These are phyloP conservation scores for Trametes hirsuta DNA, from an alignment of 1,284 basidiomycete genomes.

Conservation along the genomic window DNA sequence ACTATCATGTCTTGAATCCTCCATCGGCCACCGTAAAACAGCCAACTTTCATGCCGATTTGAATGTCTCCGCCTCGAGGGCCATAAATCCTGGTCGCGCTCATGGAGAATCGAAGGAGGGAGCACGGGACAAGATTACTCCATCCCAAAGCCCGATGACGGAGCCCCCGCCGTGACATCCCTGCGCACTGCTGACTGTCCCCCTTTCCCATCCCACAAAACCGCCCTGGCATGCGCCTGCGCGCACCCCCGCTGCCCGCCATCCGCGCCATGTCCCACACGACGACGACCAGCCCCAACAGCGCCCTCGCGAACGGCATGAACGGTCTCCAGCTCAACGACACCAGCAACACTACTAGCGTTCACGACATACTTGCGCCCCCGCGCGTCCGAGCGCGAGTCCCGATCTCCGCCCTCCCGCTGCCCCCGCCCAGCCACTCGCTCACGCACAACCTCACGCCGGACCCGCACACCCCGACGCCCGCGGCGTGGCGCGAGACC, in stretches of 20 bases:
- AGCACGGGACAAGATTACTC: slow-evolving; percentile 11
- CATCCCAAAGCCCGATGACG: slow-evolving; percentile 6
- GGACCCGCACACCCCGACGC: slow-evolving; percentile 60
- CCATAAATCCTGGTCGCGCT: neutral
- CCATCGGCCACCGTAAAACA: too few relatives aligned
- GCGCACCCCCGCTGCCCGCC: neutral
- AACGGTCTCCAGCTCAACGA: neutral
- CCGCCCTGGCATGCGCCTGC: slow-evolving; percentile 9
- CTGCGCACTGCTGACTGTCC: slow-evolving; percentile 5
- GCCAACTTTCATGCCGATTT: too few relatives aligned
- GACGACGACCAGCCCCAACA: neutral
- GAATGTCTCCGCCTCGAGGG: too few relatives aligned
- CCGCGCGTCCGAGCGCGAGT: slow-evolving; percentile 10
- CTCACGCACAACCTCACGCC: slow-evolving; percentile 74
- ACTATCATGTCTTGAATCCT: too few relatives aligned
- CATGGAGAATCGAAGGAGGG: neutral
- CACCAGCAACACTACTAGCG: too few relatives aligned
- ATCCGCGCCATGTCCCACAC: slow-evolving; percentile 12
- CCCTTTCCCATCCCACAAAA: neutral
- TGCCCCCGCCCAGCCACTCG: slow-evolving; percentile 59
- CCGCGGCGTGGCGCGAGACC: slow-evolving; percentile 53
- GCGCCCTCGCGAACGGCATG: neutral
- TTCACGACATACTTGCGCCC: neutral
- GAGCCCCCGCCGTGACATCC: neutral
- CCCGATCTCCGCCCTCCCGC: slow-evolving; percentile 67